A percentile compares a stretch with the other conserved stretches of the same genome.
These are phyloP conservation scores for Pythium aphanidermatum DNA, from an alignment of 352 stramenopile species.

Conservation along the genomic window DNA sequence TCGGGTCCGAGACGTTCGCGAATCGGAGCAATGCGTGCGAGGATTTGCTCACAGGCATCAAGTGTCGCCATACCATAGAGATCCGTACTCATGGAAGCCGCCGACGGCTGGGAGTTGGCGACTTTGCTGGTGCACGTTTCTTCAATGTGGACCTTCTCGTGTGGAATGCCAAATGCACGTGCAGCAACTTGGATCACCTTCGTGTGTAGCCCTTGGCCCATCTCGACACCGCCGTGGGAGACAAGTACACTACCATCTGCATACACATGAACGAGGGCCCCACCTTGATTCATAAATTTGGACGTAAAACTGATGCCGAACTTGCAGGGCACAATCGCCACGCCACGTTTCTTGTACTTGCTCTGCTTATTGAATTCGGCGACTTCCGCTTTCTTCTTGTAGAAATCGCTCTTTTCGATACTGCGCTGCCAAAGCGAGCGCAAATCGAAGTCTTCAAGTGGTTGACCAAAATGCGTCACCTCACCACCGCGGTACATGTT, in stretches of 20 bases:
- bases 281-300: constrained; percentile 97
- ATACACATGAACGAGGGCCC: constrained; percentile 94
- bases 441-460: constrained; percentile 90
- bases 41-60: constrained; percentile 94
- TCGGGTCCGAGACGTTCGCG: constrained; percentile 60
- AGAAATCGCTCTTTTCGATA: constrained; percentile 64
- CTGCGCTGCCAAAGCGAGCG: constrained; percentile 77
- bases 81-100: constrained; percentile 94
- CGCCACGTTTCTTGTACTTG: constrained; percentile 89
- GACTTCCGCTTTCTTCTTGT: constrained; percentile 53
- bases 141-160: constrained; percentile 92
- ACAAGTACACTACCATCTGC: constrained; percentile 94
- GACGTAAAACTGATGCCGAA: constrained; percentile 97
- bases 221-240: constrained; percentile 95
- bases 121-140: constrained; percentile 95
- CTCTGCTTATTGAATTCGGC: constrained; percentile 89
- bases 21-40: constrained; percentile 85
- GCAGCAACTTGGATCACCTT: constrained; percentile 91
- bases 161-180: constrained; percentile 88
- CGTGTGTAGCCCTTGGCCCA: constrained; percentile 96
- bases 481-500: constrained; percentile 93
- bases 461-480: constrained; percentile 91
- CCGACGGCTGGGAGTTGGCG: constrained; percentile 91
- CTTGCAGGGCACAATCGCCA: constrained; percentile 81
- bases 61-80: constrained; percentile 96